Evolutionary conservation across 2,329 filamentous ascomycete species (phyloP).

Genomic region (Talaromyces sp.): DNA sequence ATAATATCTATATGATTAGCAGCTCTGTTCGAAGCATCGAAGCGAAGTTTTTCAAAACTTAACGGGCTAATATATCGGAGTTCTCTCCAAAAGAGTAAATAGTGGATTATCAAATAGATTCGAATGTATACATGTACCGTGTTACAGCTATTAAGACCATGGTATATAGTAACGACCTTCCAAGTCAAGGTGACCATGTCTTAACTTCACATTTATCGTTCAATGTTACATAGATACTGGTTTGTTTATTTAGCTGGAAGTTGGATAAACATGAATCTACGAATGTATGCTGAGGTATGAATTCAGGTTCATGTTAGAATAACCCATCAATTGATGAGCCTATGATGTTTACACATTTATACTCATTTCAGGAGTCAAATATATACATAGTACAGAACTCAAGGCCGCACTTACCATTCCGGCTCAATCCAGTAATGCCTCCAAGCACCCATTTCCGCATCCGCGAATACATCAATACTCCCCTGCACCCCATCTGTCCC

Average conservation of each 20-base stretch:
- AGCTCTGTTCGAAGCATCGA: not conserved
- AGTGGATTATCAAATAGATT: not conserved
- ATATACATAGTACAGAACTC: not conserved
- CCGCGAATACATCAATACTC: constrained; percentile 20
- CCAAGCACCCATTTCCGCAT: constrained; percentile 17
- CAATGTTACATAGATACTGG: no score
- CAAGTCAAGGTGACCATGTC: no score
- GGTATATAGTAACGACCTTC: no score
- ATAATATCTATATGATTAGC: not conserved
- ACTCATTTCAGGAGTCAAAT: not conserved
- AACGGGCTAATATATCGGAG: not conserved
- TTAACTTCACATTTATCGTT: no score
- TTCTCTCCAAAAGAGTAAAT: not conserved
- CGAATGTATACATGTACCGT: not conserved
- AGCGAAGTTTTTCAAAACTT: not conserved
- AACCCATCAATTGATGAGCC: no score
- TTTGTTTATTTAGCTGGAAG: no score
- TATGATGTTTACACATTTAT: not conserved
- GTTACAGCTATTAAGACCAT: no score
- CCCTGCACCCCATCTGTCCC: constrained; percentile 21
- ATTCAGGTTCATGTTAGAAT: no score
- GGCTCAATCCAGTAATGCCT: constrained; percentile 19
- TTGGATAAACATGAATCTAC: no score
- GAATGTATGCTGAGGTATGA: not conserved
- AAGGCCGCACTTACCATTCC: not conserved